A percentile compares a stretch with the other conserved stretches of the same genome.
phyloP scores from a whole-genome alignment of 2,329 filamentous ascomycete genomes.

The Colletotrichum somersetense region DNA sequence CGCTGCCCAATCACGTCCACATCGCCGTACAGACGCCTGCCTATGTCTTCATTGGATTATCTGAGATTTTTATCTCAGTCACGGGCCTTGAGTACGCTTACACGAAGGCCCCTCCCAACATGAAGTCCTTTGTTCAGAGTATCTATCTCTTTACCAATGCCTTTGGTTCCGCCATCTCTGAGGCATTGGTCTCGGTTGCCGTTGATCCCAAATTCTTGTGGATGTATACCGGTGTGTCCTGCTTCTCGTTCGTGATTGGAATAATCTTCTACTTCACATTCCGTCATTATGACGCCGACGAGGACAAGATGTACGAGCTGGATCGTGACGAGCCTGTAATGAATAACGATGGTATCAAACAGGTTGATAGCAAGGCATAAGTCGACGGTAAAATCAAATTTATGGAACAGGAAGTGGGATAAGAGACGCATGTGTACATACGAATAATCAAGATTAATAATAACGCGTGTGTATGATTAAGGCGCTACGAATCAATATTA shows the following conservation, averaged over 20 bases:
- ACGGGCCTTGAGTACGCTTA: slow-evolving; percentile 80
- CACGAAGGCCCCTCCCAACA: slow-evolving; percentile 77
- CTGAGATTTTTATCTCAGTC: slow-evolving; percentile 75
- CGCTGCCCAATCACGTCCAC: slow-evolving; percentile 60
- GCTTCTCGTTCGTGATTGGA: slow-evolving; percentile 61
- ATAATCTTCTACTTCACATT: slow-evolving; percentile 64
- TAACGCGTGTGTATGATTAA: not conserved
- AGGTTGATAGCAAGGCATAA: slow-evolving; percentile 13
- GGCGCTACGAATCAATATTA: not conserved
- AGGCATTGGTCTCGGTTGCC: slow-evolving; percentile 58
- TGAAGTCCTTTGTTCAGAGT: slow-evolving; percentile 73
- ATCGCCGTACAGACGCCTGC: slow-evolving; percentile 68
- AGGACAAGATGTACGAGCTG: slow-evolving; percentile 56
- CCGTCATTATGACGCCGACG: slow-evolving; percentile 54
- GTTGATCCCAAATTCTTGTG: slow-evolving; percentile 75
- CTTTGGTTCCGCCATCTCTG: slow-evolving; percentile 69
- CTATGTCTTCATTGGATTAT: slow-evolving; percentile 68
- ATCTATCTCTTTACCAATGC: slow-evolving; percentile 73
- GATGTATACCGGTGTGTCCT: slow-evolving; percentile 73
- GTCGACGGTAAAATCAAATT: not conserved
- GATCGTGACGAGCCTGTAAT: slow-evolving; percentile 51
- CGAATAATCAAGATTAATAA: slow-evolving; percentile 9
- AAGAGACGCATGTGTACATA: slow-evolving; percentile 12
- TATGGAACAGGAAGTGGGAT: not conserved
- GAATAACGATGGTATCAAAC: slow-evolving; percentile 37